Conservation (phyloP, 345 rosid species). For the Camelina hispida region DNA sequence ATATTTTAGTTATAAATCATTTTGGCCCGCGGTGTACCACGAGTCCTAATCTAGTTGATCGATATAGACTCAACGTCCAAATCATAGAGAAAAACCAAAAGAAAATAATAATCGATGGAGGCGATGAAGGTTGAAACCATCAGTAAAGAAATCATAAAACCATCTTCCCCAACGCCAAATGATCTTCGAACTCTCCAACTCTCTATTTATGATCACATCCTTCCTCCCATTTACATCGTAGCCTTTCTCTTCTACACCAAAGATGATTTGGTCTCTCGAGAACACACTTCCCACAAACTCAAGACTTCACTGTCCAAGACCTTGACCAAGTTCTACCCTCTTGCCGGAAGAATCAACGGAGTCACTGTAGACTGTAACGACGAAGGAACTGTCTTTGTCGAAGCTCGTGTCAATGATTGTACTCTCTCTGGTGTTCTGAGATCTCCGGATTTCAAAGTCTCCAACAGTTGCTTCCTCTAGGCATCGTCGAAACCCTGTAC, state of each 20-base stretch:
- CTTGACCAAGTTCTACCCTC: constrained; percentile 53
- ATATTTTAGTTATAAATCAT: too few species aligned
- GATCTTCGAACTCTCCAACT: constrained; percentile 33
- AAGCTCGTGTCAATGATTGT: constrained; percentile 42
- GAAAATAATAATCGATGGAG: not conserved
- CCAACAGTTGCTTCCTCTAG: constrained; percentile 39
- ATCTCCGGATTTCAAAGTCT: constrained; percentile 30
- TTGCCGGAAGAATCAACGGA: constrained; percentile 56
- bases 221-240: constrained; percentile 6
- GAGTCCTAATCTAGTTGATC: too few species aligned
- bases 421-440: constrained; percentile 38
- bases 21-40: too few species aligned
- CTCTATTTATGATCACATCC: constrained; percentile 19
- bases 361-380: constrained; percentile 51
- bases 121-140: constrained; percentile 25
- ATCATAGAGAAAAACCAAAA: not conserved
- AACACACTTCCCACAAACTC: constrained; percentile 29
- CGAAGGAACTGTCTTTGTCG: constrained; percentile 48
- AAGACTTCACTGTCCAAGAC: constrained; percentile 54
- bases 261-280: not conserved
- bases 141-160: constrained; percentile 28
- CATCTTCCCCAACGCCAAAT: constrained; percentile 28
- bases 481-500: not conserved
- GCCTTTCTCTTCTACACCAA: constrained; percentile 30
- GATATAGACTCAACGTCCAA: too few species aligned